Evolutionary conservation across 2,329 filamentous ascomycete species (phyloP), one percentile per base, ranked within the genome.

Genomic region (Cercospora sp.): DNA sequence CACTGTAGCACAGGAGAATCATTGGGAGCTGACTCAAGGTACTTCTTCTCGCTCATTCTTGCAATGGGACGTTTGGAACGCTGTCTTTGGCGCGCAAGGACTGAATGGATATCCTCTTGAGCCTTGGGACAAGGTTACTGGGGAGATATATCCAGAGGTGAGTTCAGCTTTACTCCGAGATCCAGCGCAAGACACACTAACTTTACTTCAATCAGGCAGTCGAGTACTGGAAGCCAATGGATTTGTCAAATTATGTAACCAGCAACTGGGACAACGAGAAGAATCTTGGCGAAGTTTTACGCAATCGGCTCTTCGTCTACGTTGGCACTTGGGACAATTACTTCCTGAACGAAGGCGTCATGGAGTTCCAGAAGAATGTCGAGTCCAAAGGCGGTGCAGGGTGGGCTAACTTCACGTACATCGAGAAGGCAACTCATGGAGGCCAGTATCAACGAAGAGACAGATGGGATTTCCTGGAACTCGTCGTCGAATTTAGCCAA

Each of bases 41-140:
- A 79, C 79, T 0, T 72, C 74, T 0, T 75, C 77, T 0, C 77
- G 79, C 33, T 79, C 78, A 1, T 67, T 67, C 16, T 70, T 74
- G 18, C 79, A 80, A 61, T 80, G 78, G 78, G 79, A 80, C 64
- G 53, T 79, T 16, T 80, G 79, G 79, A 76, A 79, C 30, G 77
- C 78, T 8, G 77, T 80, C 1, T 80, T 80, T 26, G 76, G 78
- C 7, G 75, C 74, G 0, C 79, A 80, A 57, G 79, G 78, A 4
- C 73, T 75, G 55, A 80, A 80, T 69, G 72, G 74, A 42, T 80
- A 80, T 59, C 79, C 79, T 8, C 76, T 80, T 7, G 78, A 78
- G 31, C 62, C 79, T 0, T 80, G 79, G 79, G 76, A 80, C 67
- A 80, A 80, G 64, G 77, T 79, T 28, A 79, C 78, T 0, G 79